Percentiles rank a stretch among this genome's conserved stretches.
These are phyloP conservation scores for Chaetomium sp. DNA, from an alignment of 2,329 filamentous ascomycete species.

Conservation along the genomic window DNA sequence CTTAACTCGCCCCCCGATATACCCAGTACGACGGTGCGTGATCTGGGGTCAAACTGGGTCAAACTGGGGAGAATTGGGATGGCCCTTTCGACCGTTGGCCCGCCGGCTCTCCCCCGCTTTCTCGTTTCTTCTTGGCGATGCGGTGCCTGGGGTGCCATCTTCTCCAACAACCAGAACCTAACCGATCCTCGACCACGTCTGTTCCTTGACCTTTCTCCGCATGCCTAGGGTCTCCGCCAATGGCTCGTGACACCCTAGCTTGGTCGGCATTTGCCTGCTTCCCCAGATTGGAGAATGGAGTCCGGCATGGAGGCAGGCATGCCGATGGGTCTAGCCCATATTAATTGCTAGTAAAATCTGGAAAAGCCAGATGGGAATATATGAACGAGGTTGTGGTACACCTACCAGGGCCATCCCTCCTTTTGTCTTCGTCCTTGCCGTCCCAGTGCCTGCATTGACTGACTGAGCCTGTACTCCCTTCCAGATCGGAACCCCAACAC, in stretches of 20 bases:
- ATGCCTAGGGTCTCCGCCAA: conserved; percentile 19
- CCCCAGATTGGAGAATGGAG: conserved; percentile 23
- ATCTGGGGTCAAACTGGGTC: background rate
- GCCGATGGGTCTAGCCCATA: conserved; percentile 8
- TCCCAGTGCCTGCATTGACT: conserved; percentile 4
- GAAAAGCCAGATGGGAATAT: conserved; percentile 8
- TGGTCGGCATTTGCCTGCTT: conserved; percentile 27
- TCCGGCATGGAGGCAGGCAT: conserved; percentile 4
- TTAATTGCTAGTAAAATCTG: conserved; percentile 18
- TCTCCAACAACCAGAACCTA: conserved; percentile 17
- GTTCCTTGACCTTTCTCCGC: conserved; percentile 24
- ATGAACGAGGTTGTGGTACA: background rate
- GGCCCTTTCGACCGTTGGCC: conserved; percentile 1
- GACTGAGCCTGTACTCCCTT: background rate
- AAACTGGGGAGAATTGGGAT: background rate
- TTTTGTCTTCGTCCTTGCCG: background rate
- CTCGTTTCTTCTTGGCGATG: conserved; percentile 9
- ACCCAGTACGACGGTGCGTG: background rate
- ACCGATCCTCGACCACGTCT: background rate
- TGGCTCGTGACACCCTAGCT: conserved; percentile 17
- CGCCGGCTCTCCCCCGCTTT: conserved; percentile 8
- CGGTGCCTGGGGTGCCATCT: background rate
- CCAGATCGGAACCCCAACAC: background rate
- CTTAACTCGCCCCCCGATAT: background rate
- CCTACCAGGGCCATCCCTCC: background rate